Evolutionary conservation across 2,329 filamentous ascomycete genomes (phyloP).

Genomic region (Fusarium sp.): DNA sequence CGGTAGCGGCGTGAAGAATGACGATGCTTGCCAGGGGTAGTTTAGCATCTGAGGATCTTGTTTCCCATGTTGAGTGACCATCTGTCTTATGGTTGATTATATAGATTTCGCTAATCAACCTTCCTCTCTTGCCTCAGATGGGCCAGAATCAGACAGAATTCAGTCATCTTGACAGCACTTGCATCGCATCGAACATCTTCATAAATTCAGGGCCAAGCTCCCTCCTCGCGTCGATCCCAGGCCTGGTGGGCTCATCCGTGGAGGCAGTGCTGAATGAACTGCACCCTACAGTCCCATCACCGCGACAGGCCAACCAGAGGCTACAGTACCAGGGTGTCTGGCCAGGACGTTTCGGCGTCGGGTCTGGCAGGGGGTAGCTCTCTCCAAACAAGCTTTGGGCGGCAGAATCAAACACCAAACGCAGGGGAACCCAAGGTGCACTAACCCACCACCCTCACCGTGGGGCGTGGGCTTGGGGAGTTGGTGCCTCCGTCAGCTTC

Average conservation of each 20-base stretch:
- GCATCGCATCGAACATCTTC: conserved; percentile 39
- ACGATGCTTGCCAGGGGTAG: conserved; percentile 46
- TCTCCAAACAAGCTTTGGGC: conserved; percentile 49
- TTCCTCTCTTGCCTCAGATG: conserved; percentile 25
- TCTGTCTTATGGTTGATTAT: conserved; percentile 24
- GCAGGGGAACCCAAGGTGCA: conserved; percentile 39
- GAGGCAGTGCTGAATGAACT: conserved; percentile 48
- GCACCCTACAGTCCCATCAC: conserved; percentile 35
- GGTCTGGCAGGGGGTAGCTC: conserved; percentile 41
- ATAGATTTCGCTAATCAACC: conserved; percentile 40
- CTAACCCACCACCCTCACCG: conserved; percentile 33
- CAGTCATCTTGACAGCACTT: conserved; percentile 13
- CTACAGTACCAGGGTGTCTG: conserved; percentile 34
- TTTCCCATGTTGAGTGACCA: conserved; percentile 22
- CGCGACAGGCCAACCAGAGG: conserved; percentile 38
- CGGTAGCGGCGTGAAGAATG: conserved; percentile 44
- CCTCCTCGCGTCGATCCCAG: conserved; percentile 45
- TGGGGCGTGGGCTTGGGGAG: conserved; percentile 19
- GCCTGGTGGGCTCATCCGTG: conserved; percentile 46
- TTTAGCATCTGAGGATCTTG: conserved; percentile 6
- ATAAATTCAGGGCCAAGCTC: conserved; percentile 33
- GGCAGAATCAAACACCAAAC: conserved; percentile 42
- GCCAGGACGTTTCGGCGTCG: conserved; percentile 43
- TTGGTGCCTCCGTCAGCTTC: conserved; percentile 24
- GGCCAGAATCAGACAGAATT: conserved; percentile 26